These are phyloP conservation scores for Anisogramma anomala DNA, from an alignment of 2,329 filamentous ascomycete species.

Conservation along the genomic window DNA sequence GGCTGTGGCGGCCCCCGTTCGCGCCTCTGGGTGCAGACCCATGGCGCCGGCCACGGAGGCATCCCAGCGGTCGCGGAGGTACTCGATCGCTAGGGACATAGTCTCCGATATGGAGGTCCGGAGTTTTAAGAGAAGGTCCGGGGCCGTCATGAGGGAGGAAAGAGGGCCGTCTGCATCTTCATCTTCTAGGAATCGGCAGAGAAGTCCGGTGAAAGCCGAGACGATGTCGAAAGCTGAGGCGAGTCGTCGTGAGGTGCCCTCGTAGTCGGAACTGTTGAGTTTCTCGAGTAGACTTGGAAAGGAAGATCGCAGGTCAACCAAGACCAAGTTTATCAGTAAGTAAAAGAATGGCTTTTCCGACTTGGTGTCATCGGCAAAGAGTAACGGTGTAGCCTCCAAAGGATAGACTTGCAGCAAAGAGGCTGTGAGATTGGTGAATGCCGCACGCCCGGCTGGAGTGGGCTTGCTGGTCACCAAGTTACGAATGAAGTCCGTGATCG, in stretches of 20 bases:
- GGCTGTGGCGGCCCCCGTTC: conserved; percentile 32
- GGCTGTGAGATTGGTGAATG: conserved; percentile 48
- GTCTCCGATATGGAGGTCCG: conserved; percentile 51
- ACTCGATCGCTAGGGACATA: conserved; percentile 51
- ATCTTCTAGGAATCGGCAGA: conserved; percentile 43
- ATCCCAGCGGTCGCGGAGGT: conserved; percentile 60
- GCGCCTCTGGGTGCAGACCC: conserved; percentile 48
- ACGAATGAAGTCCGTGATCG: conserved; percentile 36
- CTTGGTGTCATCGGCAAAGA: conserved; percentile 38
- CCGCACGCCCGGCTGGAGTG: conserved; percentile 40
- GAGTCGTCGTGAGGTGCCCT: conserved; percentile 38
- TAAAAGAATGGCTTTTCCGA: conserved; percentile 46
- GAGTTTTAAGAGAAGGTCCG: conserved; percentile 50
- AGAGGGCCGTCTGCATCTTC: conserved; percentile 20
- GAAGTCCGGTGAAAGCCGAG: conserved; percentile 46
- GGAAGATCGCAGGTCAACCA: conserved; percentile 54
- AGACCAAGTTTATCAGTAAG: conserved; percentile 51
- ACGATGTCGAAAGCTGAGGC: conserved; percentile 52
- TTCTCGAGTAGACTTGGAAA: conserved; percentile 47
- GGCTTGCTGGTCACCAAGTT: conserved; percentile 44
- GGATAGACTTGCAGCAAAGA: conserved; percentile 47
- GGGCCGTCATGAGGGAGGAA: conserved; percentile 34
- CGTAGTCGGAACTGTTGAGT: conserved; percentile 45
- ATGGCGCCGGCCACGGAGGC: conserved; percentile 50
- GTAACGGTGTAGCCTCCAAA: conserved; percentile 29